Percentiles rank a stretch among this genome's conserved stretches.
Evolutionary conservation across 78 protist species (phyloP).

Genomic region (Dictyostelium firmibasis): DNA sequence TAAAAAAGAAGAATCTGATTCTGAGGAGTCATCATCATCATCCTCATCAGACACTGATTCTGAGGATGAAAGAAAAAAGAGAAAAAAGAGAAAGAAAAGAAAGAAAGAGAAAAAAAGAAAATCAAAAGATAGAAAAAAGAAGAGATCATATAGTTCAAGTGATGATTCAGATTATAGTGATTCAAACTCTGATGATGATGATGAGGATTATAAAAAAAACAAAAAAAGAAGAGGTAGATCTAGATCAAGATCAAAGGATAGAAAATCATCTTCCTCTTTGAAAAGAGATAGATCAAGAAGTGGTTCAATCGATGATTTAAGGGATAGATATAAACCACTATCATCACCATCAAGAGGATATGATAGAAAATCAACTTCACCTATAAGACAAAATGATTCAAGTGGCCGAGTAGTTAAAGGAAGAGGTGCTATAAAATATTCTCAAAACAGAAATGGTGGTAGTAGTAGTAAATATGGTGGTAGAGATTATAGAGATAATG

Average conservation of each 20-base stretch:
- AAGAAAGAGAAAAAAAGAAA: constrained; percentile 22
- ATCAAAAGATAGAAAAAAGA: background rate
- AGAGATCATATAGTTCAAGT: background rate
- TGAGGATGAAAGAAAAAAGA: constrained; percentile 42
- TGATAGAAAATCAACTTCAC: background rate
- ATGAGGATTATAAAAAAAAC: background rate
- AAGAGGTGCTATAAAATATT: constrained; percentile 49
- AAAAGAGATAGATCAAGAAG: constrained; percentile 50
- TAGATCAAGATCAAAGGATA: background rate
- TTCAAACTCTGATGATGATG: background rate
- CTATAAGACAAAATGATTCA: background rate
- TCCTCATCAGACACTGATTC: background rate
- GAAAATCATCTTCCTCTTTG: background rate
- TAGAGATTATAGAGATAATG: background rate
- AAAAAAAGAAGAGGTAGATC: background rate
- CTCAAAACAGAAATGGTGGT: background rate
- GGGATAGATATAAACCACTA: constrained; percentile 40
- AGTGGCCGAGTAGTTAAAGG: constrained; percentile 15
- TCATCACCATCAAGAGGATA: background rate
- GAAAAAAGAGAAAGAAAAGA: constrained; percentile 9
- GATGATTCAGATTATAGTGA: background rate
- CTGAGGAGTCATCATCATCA: background rate
- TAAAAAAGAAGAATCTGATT: background rate
- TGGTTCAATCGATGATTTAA: constrained; percentile 43
- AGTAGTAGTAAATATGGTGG: background rate